A percentile compares a stretch with the other conserved stretches of the same genome.
Evolutionary conservation across 202 grass and related monocot genomes (phyloP).

Genomic region (Eragrostis tef): DNA sequence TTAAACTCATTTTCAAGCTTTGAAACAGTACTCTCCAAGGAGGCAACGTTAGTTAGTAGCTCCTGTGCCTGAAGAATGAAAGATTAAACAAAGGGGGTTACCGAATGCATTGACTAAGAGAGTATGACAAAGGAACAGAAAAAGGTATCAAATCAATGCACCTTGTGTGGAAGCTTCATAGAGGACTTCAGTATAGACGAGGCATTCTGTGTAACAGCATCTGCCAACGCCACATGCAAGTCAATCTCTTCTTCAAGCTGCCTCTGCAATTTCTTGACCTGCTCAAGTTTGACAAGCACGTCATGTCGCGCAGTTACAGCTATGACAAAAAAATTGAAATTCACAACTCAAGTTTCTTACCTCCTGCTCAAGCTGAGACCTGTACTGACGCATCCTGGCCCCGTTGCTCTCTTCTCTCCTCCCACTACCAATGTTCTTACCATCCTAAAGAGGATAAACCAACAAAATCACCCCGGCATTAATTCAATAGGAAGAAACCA

Average conservation of each 20-base stretch:
- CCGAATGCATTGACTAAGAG: constrained; percentile 1
- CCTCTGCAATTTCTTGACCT: constrained; percentile 85
- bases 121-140: constrained; percentile 12
- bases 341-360: constrained; percentile 37
- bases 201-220: constrained; percentile 59
- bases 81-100: constrained; percentile 32
- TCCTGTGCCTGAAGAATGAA: constrained; percentile 56
- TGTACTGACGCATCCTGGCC: constrained; percentile 55
- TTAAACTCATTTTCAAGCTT: constrained; percentile 86
- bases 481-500: constrained; percentile 20
- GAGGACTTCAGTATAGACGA: constrained; percentile 61
- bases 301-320: neutral
- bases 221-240: constrained; percentile 67
- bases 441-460: constrained; percentile 61
- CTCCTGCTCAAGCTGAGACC: constrained; percentile 75
- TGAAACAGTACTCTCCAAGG: constrained; percentile 70
- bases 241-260: constrained; percentile 84
- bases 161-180: constrained; percentile 73
- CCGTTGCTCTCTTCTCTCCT: constrained; percentile 51
- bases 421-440: constrained; percentile 50
- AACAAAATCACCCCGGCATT: constrained; percentile 23
- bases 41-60: constrained; percentile 65
- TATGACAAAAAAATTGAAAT: neutral
- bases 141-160: constrained; percentile 30
- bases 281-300: constrained; percentile 3